Percentiles rank a stretch among this genome's conserved stretches.
These are phyloP conservation scores for Dianthus caryophyllus DNA, from an alignment of 148 eudicot species.

Conservation along the genomic window DNA sequence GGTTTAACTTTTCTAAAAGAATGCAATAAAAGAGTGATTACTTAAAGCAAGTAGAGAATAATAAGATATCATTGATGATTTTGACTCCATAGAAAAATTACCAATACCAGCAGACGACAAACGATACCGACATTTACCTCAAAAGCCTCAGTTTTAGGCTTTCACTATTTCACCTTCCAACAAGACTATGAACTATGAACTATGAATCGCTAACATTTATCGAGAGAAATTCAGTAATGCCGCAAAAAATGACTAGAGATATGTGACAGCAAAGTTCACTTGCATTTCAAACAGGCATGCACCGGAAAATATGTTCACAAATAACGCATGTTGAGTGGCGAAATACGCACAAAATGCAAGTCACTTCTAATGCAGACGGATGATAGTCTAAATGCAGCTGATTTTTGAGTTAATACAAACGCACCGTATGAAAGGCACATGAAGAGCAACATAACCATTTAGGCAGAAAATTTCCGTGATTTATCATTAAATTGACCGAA, in stretches of 20 bases:
- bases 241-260: neutral
- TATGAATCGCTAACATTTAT: neutral
- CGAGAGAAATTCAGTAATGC: neutral
- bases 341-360: neutral
- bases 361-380: neutral
- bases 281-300: constrained; percentile 1
- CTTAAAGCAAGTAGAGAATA: constrained; percentile 16
- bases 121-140: constrained; percentile 12
- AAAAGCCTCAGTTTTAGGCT: constrained; percentile 16
- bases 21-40: constrained; percentile 8
- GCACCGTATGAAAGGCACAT: neutral
- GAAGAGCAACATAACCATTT: too few species aligned
- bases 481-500: too few species aligned
- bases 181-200: neutral
- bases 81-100: constrained; percentile 18
- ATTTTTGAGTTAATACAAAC: neutral
- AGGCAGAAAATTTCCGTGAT: too few species aligned
- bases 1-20: constrained; percentile 21
- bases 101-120: neutral
- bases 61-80: constrained; percentile 21
- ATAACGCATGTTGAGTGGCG: neutral
- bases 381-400: neutral
- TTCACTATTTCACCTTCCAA: constrained; percentile 3
- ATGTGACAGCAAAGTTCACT: neutral
- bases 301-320: neutral